Conservation (phyloP, 768 basidiomycete genomes). For the Amanita molliuscula region DNA sequence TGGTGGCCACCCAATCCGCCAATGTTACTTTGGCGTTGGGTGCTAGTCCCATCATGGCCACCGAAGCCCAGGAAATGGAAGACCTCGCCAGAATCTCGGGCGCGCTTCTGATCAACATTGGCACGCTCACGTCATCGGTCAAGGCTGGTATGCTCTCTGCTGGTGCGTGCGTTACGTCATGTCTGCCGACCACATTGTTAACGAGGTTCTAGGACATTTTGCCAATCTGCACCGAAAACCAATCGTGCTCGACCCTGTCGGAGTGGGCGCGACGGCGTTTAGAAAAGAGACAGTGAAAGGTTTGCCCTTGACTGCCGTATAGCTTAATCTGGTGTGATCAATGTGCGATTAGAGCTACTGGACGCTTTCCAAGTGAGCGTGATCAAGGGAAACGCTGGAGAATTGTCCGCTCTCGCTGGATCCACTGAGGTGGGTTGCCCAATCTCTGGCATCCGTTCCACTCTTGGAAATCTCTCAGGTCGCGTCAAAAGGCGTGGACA, state of each 20-base stretch:
- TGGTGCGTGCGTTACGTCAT: constrained; percentile 25
- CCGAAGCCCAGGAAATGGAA: constrained; percentile 70
- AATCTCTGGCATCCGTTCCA: neutral
- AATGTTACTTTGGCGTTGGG: constrained; percentile 84
- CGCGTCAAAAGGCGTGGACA: constrained; percentile 76
- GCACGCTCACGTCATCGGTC: constrained; percentile 51
- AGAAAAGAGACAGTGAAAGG: constrained; percentile 54
- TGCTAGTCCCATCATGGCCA: constrained; percentile 92
- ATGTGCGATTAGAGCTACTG: constrained; percentile 42
- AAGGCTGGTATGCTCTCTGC: constrained; percentile 69
- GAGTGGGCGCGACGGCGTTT: constrained; percentile 72
- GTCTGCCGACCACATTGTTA: neutral
- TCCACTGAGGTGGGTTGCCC: constrained; percentile 50
- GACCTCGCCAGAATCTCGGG: constrained; percentile 60
- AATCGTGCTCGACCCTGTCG: constrained; percentile 87
- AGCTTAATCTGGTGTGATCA: neutral
- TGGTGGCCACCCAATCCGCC: constrained; percentile 83
- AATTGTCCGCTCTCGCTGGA: constrained; percentile 72
- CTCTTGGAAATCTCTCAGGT: constrained; percentile 32
- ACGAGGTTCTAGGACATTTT: constrained; percentile 25
- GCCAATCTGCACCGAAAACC: constrained; percentile 68
- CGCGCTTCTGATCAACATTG: constrained; percentile 79
- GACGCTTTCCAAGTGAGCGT: constrained; percentile 77
- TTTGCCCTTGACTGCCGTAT: constrained; percentile 16
- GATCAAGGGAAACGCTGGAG: constrained; percentile 91